Evolutionary conservation across 352 stramenopile species (phyloP).

Genomic region (Globisporangium spiculum): DNA sequence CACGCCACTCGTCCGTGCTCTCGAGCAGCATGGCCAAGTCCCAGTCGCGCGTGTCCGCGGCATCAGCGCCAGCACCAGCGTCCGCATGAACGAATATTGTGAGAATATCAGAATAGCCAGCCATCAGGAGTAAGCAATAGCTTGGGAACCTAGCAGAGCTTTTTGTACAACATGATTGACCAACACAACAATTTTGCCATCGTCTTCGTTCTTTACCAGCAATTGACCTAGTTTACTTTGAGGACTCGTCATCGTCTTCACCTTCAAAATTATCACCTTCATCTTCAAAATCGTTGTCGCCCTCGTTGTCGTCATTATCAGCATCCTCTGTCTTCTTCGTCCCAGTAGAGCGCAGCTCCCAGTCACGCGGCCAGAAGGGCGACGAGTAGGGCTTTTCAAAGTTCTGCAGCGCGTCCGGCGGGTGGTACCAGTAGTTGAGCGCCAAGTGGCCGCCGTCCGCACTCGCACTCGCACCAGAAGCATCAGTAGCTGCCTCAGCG

Average conservation of each 20-base stretch:
- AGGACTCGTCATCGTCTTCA: background rate
- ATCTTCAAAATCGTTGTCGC: constrained; percentile 10
- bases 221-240: background rate
- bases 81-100: background rate
- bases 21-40: constrained; percentile 18
- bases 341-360: constrained; percentile 39
- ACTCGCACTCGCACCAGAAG: background rate
- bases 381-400: constrained; percentile 79
- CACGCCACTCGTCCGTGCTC: constrained; percentile 34
- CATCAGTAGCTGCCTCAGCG: too few relatives aligned
- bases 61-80: background rate
- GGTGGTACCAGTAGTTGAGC: constrained; percentile 90
- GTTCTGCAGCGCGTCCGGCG: constrained; percentile 57
- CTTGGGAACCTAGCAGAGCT: background rate
- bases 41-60: constrained; percentile 1
- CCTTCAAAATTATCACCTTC: constrained; percentile 11
- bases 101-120: background rate
- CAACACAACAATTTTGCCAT: constrained; percentile 4
- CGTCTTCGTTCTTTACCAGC: background rate
- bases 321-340: background rate
- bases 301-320: constrained; percentile 1
- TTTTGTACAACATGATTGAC: background rate
- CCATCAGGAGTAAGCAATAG: background rate
- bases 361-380: constrained; percentile 68
- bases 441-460: constrained; percentile 64